Percentiles rank a stretch among this genome's conserved stretches.
These are phyloP conservation scores for Erigeron philadelphicus DNA, from an alignment of 140 eudicot genomes.

Conservation along the genomic window DNA sequence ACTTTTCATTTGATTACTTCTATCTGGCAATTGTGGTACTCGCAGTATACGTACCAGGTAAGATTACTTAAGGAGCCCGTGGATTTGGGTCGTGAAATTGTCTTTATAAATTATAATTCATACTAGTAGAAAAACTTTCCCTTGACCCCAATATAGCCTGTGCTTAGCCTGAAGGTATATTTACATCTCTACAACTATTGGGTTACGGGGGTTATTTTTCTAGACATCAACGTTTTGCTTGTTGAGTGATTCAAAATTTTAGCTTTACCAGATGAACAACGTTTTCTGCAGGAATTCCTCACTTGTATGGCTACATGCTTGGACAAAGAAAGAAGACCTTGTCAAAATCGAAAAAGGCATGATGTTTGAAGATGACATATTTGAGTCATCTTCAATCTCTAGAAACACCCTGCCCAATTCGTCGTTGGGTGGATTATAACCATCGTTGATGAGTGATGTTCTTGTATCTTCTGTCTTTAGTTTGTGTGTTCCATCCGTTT, in stretches of 20 bases:
- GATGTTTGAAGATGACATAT: neutral
- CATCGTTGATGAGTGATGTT: constrained; percentile 6
- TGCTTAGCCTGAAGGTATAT: neutral
- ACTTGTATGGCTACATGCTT: constrained; percentile 82
- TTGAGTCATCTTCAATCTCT: neutral
- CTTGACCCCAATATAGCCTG: neutral
- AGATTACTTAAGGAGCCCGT: constrained; percentile 12
- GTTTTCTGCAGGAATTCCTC: constrained; percentile 69
- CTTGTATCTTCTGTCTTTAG: constrained; percentile 22
- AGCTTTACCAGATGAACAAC: neutral
- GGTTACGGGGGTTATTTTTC: neutral
- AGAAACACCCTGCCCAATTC: neutral
- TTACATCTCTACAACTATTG: neutral
- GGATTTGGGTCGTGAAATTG: neutral
- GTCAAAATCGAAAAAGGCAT: constrained; percentile 59
- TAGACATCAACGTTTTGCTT: neutral
- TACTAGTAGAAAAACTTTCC: too few species aligned
- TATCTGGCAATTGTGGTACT: constrained; percentile 53
- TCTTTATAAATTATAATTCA: neutral
- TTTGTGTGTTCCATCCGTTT: neutral
- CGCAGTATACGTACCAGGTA: constrained; percentile 75
- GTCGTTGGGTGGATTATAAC: constrained; percentile 17
- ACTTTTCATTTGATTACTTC: constrained; percentile 76
- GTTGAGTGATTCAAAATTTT: neutral
- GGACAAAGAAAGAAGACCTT: constrained; percentile 82